These are phyloP conservation scores for Tetrahymena thermophila DNA, from an alignment of 73 alveolate species.

Conservation along the genomic window DNA sequence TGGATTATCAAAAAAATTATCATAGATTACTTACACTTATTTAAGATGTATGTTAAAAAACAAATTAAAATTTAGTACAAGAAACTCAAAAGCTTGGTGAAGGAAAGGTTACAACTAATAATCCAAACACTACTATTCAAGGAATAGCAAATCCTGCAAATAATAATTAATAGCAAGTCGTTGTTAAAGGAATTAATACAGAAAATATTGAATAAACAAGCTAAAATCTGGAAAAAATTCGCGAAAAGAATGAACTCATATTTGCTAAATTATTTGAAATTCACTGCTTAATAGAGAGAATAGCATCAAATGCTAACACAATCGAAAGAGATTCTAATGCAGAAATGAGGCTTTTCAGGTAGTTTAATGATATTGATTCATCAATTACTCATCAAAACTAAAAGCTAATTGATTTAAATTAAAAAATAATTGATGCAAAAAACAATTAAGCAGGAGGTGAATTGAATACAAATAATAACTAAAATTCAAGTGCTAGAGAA, in stretches of 20 bases:
- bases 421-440: neutral
- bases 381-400: neutral
- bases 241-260: neutral
- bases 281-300: neutral
- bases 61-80: neutral
- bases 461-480: neutral
- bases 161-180: neutral
- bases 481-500: neutral
- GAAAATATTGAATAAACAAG: neutral
- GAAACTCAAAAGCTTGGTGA: neutral
- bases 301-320: neutral
- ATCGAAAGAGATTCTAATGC: neutral
- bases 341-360: neutral
- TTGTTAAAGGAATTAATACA: neutral
- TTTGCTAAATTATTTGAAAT: neutral
- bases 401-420: neutral
- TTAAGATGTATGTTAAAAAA: neutral
- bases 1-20: neutral
- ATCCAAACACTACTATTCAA: neutral
- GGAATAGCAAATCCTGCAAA: neutral
- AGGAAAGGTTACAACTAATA: neutral
- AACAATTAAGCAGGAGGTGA: neutral
- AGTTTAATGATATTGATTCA: neutral
- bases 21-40: neutral
- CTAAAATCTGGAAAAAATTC: neutral